Percentiles rank a stretch among this genome's conserved stretches.
Conservation (phyloP, 192 early-diverging fungal species). For the Backusella sp. region DNA sequence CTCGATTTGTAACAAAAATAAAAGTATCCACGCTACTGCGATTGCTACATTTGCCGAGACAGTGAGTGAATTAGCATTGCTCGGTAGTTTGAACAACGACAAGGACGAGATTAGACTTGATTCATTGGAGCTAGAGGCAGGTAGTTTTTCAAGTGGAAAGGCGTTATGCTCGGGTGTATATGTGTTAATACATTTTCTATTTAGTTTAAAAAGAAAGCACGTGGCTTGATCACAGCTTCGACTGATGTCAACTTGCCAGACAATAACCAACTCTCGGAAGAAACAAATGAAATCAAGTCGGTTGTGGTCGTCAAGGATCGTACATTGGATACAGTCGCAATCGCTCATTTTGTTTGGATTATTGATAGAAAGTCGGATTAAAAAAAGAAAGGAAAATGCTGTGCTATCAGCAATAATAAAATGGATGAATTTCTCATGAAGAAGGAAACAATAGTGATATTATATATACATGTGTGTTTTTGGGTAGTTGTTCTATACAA, state of each 20-base stretch:
- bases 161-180: neutral
- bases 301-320: conserved; percentile 48
- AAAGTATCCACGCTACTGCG: conserved; percentile 49
- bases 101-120: conserved; percentile 41
- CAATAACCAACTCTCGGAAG: conserved; percentile 1
- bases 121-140: conserved; percentile 50
- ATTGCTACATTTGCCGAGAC: conserved; percentile 57
- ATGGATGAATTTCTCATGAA: neutral
- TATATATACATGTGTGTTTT: neutral
- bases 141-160: neutral
- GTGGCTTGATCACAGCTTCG: conserved; percentile 40
- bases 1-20: no score
- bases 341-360: conserved; percentile 45
- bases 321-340: conserved; percentile 45
- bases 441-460: neutral
- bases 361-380: conserved; percentile 36
- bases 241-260: conserved; percentile 23
- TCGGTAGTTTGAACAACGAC: conserved; percentile 42
- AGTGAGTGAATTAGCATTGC: conserved; percentile 45
- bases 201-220: conserved; percentile 42
- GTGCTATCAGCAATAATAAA: neutral
- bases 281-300: neutral
- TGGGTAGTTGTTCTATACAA: neutral
- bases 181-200: neutral
- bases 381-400: neutral